Percentiles rank a stretch among this genome's conserved stretches.
Evolutionary conservation across 306 rosid genomes (phyloP).

Genomic region (Castanea sativa): DNA sequence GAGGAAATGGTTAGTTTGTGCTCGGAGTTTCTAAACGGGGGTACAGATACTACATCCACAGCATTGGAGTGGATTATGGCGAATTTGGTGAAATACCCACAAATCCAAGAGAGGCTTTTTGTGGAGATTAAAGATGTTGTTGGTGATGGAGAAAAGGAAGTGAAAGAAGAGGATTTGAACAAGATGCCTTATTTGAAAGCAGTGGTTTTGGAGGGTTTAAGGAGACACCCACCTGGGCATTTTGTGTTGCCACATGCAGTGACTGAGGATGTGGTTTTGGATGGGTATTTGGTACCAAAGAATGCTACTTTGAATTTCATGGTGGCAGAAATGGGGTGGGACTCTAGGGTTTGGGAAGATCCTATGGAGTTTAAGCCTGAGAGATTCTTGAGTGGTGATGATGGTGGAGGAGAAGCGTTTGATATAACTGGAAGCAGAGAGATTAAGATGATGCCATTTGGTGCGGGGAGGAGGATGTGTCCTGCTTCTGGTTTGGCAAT

Average conservation of each 20-base stretch:
- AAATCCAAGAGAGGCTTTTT: background rate
- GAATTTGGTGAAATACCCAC: background rate
- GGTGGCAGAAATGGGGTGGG: background rate
- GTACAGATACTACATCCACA: background rate
- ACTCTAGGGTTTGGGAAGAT: background rate
- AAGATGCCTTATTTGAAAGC: background rate
- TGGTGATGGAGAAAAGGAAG: background rate
- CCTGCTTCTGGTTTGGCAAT: background rate
- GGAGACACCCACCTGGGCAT: background rate
- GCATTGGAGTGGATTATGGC: constrained; percentile 1
- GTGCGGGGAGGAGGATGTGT: background rate
- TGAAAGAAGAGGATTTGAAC: background rate
- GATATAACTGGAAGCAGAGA: background rate
- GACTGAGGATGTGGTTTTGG: background rate
- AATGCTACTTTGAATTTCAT: background rate
- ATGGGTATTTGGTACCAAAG: background rate
- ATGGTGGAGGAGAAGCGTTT: background rate
- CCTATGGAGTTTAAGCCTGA: background rate
- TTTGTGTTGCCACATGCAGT: background rate
- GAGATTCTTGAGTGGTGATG: background rate
- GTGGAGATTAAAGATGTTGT: background rate
- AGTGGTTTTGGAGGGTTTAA: background rate
- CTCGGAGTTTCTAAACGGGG: background rate
- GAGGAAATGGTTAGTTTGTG: no score
- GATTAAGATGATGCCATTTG: background rate